Conservation (phyloP, 2,329 filamentous ascomycete species). For the Colletotrichum cuscutae region DNA sequence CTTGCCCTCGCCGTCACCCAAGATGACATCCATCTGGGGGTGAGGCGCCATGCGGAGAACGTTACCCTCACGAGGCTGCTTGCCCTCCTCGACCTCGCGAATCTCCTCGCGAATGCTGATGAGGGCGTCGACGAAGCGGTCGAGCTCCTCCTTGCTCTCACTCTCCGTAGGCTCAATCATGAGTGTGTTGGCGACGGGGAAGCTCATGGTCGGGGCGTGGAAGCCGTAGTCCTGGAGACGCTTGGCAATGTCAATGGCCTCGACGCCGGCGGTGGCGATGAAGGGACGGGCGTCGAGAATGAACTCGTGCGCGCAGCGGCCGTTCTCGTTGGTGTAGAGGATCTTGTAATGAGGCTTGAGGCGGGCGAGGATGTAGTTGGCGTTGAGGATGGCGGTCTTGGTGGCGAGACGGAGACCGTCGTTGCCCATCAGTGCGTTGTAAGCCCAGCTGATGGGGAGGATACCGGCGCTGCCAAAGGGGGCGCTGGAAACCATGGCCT, state of each 20-base stretch:
- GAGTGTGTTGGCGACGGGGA: constrained; percentile 92
- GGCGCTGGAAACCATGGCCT: constrained; percentile 79
- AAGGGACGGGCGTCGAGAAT: constrained; percentile 91
- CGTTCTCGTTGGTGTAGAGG: constrained; percentile 90
- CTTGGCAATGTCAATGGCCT: constrained; percentile 96
- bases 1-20: constrained; percentile 62
- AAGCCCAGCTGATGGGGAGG: constrained; percentile 93
- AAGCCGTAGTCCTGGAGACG: constrained; percentile 97
- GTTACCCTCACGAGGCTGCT: constrained; percentile 79
- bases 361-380: constrained; percentile 93
- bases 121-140: constrained; percentile 91
- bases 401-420: constrained; percentile 88
- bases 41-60: constrained; percentile 92
- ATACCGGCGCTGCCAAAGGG: constrained; percentile 91
- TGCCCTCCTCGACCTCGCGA: constrained; percentile 81
- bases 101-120: constrained; percentile 91
- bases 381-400: constrained; percentile 92
- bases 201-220: constrained; percentile 97
- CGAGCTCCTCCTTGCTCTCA: constrained; percentile 90
- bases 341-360: constrained; percentile 89
- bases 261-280: constrained; percentile 83
- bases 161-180: constrained; percentile 99
- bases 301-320: constrained; percentile 95
- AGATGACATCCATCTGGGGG: constrained; percentile 81
- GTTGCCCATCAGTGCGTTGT: constrained; percentile 92